Conservation (phyloP, 805 yeast species). For the Metschnikowia noctiluminum region DNA sequence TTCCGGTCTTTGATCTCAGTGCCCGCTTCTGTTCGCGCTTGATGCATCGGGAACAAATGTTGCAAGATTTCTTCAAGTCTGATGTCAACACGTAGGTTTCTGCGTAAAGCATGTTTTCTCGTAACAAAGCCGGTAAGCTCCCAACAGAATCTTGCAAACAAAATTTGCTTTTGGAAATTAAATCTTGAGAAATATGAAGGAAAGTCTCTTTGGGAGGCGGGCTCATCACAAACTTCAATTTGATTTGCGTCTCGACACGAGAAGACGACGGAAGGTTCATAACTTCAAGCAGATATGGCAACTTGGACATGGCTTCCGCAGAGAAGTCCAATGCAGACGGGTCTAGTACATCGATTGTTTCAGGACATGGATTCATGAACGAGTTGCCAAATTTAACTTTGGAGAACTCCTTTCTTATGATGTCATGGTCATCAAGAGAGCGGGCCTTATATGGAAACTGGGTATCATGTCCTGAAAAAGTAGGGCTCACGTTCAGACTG, state of each 20-base stretch:
- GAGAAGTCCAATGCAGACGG: conserved; percentile 38
- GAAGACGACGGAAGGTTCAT: conserved; percentile 73
- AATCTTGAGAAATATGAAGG: conserved; percentile 80
- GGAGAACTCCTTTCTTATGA: conserved; percentile 47
- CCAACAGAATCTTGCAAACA: conserved; percentile 56
- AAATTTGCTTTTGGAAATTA: conserved; percentile 82
- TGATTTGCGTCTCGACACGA: conserved; percentile 94
- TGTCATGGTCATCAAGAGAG: conserved; percentile 33
- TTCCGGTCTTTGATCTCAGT: conserved; percentile 69
- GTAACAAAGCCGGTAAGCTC: conserved; percentile 37
- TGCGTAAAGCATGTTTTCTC: conserved; percentile 56
- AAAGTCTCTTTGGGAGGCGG: conserved; percentile 76
- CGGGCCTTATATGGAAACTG: conserved; percentile 14
- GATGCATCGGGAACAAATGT: conserved; percentile 84
- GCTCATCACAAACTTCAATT: conserved; percentile 59
- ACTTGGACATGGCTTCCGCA: conserved; percentile 28
- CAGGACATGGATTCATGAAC: conserved; percentile 36
- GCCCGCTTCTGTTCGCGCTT: conserved; percentile 94
- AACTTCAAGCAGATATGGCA: conserved; percentile 51
- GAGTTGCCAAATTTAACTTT: conserved; percentile 52
- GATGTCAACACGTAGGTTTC: conserved; percentile 80
- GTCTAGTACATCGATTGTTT: conserved; percentile 28
- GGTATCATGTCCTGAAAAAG: conserved; percentile 6
- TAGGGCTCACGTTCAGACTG: conserved; percentile 22
- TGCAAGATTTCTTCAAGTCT: conserved; percentile 47